A percentile compares a stretch with the other conserved stretches of the same genome.
Evolutionary conservation across 2,329 filamentous ascomycete genomes (phyloP).

Genomic region (Colletotrichum phormii): DNA sequence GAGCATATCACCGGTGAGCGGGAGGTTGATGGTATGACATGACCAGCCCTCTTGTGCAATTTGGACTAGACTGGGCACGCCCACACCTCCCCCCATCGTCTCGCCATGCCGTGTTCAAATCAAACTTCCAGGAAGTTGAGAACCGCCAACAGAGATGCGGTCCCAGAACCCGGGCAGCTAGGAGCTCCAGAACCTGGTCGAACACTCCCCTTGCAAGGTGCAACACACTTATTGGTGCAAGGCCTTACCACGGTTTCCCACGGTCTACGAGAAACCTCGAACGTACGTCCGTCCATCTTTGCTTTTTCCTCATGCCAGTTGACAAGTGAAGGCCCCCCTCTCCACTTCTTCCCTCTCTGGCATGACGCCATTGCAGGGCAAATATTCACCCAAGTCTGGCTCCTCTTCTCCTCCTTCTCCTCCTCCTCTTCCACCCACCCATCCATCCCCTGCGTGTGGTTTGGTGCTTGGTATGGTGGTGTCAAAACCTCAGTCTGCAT

Average conservation of each 20-base stretch:
- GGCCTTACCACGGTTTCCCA: background rate
- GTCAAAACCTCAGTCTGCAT: background rate
- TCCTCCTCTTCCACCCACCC: no score
- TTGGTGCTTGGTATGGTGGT: background rate
- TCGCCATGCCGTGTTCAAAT: background rate
- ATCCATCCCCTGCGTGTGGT: background rate
- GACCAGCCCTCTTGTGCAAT: constrained; percentile 3
- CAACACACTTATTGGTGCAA: background rate
- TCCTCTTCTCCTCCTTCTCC: background rate
- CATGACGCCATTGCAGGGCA: background rate
- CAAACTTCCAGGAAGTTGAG: background rate
- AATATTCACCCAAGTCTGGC: background rate
- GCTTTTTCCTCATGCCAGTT: background rate
- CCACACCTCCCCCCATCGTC: background rate
- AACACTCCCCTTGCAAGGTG: background rate
- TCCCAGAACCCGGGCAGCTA: background rate
- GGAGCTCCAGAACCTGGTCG: background rate
- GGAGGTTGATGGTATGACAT: background rate
- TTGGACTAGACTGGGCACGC: background rate
- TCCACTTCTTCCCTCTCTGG: constrained; percentile 13
- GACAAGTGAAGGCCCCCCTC: background rate
- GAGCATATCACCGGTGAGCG: background rate
- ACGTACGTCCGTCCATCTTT: background rate
- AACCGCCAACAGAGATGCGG: background rate
- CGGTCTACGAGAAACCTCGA: background rate